Percentiles rank a stretch among this genome's conserved stretches.
phyloP scores from a whole-genome alignment of 805 yeast species.

The Saturnispora gosingensis region DNA sequence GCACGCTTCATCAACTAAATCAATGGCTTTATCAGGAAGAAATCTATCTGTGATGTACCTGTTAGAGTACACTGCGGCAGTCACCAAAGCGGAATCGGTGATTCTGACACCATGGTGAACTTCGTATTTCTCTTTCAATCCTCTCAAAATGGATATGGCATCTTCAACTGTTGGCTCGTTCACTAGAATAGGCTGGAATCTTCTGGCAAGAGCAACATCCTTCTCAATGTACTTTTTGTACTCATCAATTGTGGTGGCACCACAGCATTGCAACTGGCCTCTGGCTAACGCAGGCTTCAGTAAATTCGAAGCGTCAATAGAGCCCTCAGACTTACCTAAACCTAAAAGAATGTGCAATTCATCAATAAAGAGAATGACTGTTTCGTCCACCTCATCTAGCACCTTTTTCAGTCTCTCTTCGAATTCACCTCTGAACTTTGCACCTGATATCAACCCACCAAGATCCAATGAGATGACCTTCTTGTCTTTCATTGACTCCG shows the following conservation, averaged over 20 bases:
- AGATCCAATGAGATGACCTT: conserved; percentile 75
- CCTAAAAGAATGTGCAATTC: conserved; percentile 87
- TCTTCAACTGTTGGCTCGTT: conserved; percentile 87
- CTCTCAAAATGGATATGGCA: conserved; percentile 84
- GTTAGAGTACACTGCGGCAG: conserved; percentile 85
- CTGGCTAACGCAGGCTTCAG: conserved; percentile 91
- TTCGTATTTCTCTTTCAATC: conserved; percentile 87
- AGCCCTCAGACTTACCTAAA: conserved; percentile 86
- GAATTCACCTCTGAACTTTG: conserved; percentile 93
- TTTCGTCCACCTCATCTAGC: conserved; percentile 72
- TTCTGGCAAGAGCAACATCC: conserved; percentile 90
- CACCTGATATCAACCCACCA: conserved; percentile 87
- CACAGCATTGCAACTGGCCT: conserved; percentile 86
- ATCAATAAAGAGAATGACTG: conserved; percentile 76
- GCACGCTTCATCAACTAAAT: conserved; percentile 94
- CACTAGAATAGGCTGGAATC: conserved; percentile 82
- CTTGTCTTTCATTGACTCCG: conserved; percentile 86
- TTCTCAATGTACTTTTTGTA: conserved; percentile 89
- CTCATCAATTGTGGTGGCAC: conserved; percentile 94
- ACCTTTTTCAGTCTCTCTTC: conserved; percentile 82
- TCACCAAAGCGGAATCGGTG: conserved; percentile 83
- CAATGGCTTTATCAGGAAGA: conserved; percentile 94
- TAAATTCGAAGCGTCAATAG: conserved; percentile 90
- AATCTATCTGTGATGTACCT: conserved; percentile 87
- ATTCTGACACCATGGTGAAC: conserved; percentile 97